Conservation (phyloP, 257 asterid species). For the Gentiana straminea region DNA sequence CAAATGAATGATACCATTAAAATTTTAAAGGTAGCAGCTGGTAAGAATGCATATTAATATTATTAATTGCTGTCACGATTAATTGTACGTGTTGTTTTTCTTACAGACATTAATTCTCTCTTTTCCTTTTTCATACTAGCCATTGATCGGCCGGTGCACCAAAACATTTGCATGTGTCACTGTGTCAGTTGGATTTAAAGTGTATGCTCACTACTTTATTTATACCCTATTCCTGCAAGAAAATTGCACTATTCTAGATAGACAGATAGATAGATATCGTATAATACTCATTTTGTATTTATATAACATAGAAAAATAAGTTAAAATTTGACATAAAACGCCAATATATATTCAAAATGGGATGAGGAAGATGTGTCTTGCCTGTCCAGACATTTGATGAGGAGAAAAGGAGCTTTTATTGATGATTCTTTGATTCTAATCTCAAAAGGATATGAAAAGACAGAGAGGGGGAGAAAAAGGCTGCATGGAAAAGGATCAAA, state of each 20-base stretch:
- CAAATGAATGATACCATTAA: background rate
- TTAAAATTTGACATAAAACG: background rate
- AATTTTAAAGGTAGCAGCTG: background rate
- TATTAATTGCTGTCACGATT: no score
- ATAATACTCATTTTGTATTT: no score
- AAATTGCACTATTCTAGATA: no score
- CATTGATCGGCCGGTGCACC: no score
- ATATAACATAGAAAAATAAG: background rate
- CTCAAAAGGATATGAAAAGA: conserved; percentile 4
- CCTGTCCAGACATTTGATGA: conserved; percentile 14
- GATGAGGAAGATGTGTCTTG: conserved; percentile 2
- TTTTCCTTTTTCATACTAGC: no score
- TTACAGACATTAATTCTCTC: no score
- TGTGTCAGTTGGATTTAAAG: no score
- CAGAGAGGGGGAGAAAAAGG: background rate
- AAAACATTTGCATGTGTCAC: no score
- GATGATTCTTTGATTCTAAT: conserved; percentile 12
- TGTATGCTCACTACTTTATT: no score
- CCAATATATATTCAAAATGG: background rate
- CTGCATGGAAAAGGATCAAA: conserved; percentile 1
- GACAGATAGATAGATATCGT: no score
- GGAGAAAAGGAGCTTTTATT: conserved; percentile 2
- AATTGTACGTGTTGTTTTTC: no score
- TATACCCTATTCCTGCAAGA: no score
- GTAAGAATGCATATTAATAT: background rate